phyloP scores from a whole-genome alignment of 2,329 filamentous ascomycete species.

The Ploettnerulaceae sp. region DNA sequence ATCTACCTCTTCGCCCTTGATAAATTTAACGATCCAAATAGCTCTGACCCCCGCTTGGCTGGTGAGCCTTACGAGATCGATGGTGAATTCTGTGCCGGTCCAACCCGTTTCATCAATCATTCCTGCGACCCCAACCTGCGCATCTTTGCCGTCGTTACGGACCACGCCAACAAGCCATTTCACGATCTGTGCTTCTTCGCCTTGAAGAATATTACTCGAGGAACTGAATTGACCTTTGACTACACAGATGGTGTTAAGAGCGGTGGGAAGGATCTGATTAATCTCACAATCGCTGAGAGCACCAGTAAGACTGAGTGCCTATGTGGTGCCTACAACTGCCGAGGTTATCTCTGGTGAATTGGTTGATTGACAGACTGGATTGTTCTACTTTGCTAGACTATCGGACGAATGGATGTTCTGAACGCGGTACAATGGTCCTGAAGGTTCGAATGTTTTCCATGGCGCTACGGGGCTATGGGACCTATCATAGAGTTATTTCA shows the following conservation, averaged over 20 bases:
- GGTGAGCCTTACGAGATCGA: conserved; percentile 56
- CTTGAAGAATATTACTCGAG: conserved; percentile 56
- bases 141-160: conserved; percentile 74
- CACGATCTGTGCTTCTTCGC: conserved; percentile 78
- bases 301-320: neutral
- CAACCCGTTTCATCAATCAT: conserved; percentile 79
- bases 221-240: conserved; percentile 73
- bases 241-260: conserved; percentile 64
- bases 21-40: conserved; percentile 63
- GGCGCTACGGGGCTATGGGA: too few species aligned
- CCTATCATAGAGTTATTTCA: too few species aligned
- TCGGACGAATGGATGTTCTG: too few species aligned
- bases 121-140: conserved; percentile 74
- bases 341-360: conserved; percentile 3
- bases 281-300: neutral
- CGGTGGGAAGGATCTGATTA: conserved; percentile 46
- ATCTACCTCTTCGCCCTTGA: conserved; percentile 78
- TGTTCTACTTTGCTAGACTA: too few species aligned
- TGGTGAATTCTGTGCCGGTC: conserved; percentile 73
- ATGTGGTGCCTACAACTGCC: conserved; percentile 7
- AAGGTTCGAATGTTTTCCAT: too few species aligned
- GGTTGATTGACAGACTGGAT: too few species aligned
- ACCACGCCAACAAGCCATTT: conserved; percentile 67
- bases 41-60: conserved; percentile 51
- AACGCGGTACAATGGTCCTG: too few species aligned